Evolutionary conservation across 352 stramenopile species (phyloP).

Genomic region (Phytophthora lateralis): DNA sequence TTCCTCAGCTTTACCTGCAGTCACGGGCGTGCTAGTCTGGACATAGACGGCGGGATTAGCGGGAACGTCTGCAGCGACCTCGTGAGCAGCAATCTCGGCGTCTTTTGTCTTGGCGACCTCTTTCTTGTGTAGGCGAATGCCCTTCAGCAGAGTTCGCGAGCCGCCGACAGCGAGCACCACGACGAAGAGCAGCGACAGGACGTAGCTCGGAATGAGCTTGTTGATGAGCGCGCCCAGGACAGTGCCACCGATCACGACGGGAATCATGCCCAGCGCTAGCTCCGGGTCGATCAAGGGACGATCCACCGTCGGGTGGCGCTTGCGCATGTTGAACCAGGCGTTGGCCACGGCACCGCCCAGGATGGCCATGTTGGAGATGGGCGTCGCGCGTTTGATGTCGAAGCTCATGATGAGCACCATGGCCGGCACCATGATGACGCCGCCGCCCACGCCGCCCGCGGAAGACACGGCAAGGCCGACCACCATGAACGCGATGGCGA

Average conservation of each 20-base stretch:
- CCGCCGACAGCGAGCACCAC: slow-evolving; percentile 44
- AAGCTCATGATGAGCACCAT: slow-evolving; percentile 73
- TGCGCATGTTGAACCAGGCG: slow-evolving; percentile 65
- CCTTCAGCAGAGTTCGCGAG: slow-evolving; percentile 34
- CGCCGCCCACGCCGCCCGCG: slow-evolving; percentile 55
- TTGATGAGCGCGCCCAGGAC: slow-evolving; percentile 61
- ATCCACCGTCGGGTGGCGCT: slow-evolving; percentile 60
- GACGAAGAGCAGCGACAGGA: slow-evolving; percentile 64
- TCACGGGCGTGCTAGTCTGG: slow-evolving; percentile 23
- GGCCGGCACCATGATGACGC: slow-evolving; percentile 56
- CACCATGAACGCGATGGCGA: slow-evolving; percentile 58
- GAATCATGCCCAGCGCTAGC: slow-evolving; percentile 65
- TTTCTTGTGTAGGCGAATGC: slow-evolving; percentile 41
- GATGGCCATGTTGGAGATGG: slow-evolving; percentile 67
- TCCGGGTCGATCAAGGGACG: slow-evolving; percentile 66
- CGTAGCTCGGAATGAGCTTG: slow-evolving; percentile 65
- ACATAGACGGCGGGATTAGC: slow-evolving; percentile 25
- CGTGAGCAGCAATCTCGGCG: slow-evolving; percentile 5
- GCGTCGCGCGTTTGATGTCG: slow-evolving; percentile 69
- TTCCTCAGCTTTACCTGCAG: slow-evolving; percentile 10
- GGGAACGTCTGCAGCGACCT: slow-evolving; percentile 3
- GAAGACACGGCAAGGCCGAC: slow-evolving; percentile 52
- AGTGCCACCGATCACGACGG: slow-evolving; percentile 59
- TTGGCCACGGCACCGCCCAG: slow-evolving; percentile 68
- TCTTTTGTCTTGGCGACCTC: slow-evolving; percentile 43